Evolutionary conservation across 2,329 filamentous ascomycete species (phyloP).

Genomic region (Aspergillus japonicus): DNA sequence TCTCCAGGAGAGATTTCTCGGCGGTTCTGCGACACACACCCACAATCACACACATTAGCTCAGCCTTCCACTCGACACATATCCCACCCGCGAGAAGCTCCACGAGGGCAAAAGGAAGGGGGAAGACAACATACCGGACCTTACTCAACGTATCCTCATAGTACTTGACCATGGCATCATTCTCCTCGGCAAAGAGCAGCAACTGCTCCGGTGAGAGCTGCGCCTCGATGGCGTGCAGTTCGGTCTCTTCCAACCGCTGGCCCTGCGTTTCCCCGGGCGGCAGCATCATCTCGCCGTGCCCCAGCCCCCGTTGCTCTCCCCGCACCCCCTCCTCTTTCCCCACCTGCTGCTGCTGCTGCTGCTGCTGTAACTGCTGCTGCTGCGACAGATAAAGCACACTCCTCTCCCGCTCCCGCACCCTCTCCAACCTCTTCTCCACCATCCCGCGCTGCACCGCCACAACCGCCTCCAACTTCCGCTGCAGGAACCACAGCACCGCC

Average conservation of each 20-base stretch:
- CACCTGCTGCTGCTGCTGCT: too few relatives aligned
- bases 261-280: conserved; percentile 26
- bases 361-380: too few relatives aligned
- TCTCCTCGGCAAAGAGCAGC: conserved; percentile 90
- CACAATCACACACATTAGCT: neutral
- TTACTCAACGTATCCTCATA: conserved; percentile 94
- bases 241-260: conserved; percentile 30
- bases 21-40: conserved; percentile 60
- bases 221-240: conserved; percentile 47
- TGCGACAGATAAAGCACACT: conserved; percentile 64
- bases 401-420: conserved; percentile 86
- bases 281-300: conserved; percentile 17
- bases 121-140: conserved; percentile 70
- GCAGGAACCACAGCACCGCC: conserved; percentile 78
- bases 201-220: conserved; percentile 79
- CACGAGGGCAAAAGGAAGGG: neutral
- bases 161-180: conserved; percentile 87
- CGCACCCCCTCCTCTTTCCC: neutral
- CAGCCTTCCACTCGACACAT: too few relatives aligned
- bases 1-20: conserved; percentile 87
- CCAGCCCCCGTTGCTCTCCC: conserved; percentile 6
- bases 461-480: conserved; percentile 71
- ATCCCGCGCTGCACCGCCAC: conserved; percentile 79
- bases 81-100: too few relatives aligned
- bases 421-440: conserved; percentile 84